These are phyloP conservation scores for Crithidia fasciculata DNA, from an alignment of 208 protist genomes.

Conservation along the genomic window DNA sequence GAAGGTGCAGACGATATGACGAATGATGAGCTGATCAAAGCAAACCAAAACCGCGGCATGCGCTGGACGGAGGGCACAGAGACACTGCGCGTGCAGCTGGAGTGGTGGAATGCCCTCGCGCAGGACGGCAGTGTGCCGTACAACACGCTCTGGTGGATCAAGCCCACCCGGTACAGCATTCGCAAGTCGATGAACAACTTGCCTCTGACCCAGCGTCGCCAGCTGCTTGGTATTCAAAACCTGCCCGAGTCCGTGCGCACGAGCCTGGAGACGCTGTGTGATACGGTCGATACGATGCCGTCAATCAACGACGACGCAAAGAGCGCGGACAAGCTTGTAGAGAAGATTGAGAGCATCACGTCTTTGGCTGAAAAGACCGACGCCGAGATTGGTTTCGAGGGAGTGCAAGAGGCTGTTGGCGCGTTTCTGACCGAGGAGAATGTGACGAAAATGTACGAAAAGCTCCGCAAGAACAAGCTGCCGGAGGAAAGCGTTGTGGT, in stretches of 20 bases:
- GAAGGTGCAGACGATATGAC: conserved; percentile 85
- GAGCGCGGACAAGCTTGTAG: conserved; percentile 72
- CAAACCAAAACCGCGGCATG: conserved; percentile 87
- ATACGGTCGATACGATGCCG: conserved; percentile 74
- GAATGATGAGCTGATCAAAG: conserved; percentile 81
- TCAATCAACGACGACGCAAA: conserved; percentile 60
- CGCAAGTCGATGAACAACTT: conserved; percentile 85
- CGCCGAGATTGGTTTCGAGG: conserved; percentile 73
- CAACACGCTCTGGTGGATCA: conserved; percentile 92
- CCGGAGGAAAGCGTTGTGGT: conserved; percentile 80
- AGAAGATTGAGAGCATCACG: conserved; percentile 81
- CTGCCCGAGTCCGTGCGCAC: conserved; percentile 79
- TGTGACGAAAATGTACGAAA: conserved; percentile 81
- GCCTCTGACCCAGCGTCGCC: conserved; percentile 79
- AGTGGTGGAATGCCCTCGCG: conserved; percentile 85
- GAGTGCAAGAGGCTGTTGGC: conserved; percentile 68
- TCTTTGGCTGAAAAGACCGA: conserved; percentile 82
- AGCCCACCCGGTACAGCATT: conserved; percentile 86
- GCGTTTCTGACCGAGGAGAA: conserved; percentile 82
- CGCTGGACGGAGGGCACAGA: conserved; percentile 86
- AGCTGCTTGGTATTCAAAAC: conserved; percentile 90
- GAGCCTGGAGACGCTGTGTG: conserved; percentile 85
- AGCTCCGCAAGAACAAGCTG: conserved; percentile 77
- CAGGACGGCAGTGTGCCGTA: conserved; percentile 84
- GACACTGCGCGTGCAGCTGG: conserved; percentile 84